Conservation (phyloP, 208 protist genomes). For the Leishmania gerbilli region DNA sequence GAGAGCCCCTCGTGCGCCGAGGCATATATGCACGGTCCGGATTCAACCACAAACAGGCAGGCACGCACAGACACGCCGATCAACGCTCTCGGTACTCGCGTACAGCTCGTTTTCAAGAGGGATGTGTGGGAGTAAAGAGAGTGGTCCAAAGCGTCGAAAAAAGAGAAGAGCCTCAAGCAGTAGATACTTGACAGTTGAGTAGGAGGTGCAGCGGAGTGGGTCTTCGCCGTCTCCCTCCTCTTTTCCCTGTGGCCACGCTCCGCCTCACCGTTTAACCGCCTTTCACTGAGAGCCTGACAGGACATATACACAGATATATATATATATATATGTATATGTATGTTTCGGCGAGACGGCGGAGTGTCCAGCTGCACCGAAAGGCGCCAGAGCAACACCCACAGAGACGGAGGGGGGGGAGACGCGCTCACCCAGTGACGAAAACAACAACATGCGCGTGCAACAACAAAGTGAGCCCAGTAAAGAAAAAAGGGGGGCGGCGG, state of each 20-base stretch:
- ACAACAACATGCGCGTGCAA: background rate
- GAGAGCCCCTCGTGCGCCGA: background rate
- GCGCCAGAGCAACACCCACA: background rate
- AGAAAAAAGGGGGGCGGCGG: background rate
- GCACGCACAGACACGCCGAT: background rate
- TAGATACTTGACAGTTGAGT: background rate
- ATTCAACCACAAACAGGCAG: background rate
- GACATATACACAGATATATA: background rate
- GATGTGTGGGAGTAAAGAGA: background rate
- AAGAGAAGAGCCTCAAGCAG: background rate
- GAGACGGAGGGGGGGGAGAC: background rate
- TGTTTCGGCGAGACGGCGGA: background rate
- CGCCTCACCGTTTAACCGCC: background rate
- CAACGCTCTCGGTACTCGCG: background rate
- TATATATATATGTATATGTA: background rate
- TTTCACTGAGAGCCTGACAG: background rate
- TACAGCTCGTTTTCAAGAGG: background rate
- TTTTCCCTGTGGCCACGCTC: background rate
- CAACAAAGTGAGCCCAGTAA: background rate
- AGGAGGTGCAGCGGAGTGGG: background rate
- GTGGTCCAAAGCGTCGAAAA: background rate
- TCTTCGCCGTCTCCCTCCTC: background rate
- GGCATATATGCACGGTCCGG: too few species aligned
- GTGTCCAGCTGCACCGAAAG: background rate
- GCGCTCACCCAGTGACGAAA: background rate